Evolutionary conservation across 2,329 filamentous ascomycete genomes (phyloP).

Genomic region (Boeremia lycopersici): DNA sequence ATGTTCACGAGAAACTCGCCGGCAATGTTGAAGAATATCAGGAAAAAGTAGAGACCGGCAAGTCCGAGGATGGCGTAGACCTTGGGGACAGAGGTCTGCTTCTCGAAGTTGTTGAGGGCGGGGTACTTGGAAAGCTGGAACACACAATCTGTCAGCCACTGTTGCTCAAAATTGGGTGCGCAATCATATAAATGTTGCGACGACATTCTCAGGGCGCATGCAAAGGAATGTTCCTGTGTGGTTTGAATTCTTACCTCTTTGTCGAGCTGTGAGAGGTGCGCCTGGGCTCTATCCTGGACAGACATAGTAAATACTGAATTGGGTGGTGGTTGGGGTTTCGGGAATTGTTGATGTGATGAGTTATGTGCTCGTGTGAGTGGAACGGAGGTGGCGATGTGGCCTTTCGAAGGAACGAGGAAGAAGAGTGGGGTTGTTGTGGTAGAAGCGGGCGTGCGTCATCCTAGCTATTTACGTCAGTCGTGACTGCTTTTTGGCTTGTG

Average conservation of each 20-base stretch:
- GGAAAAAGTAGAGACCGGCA: constrained; percentile 82
- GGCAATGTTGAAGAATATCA: constrained; percentile 91
- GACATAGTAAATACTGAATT: constrained; percentile 62
- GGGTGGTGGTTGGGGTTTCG: constrained; percentile 3
- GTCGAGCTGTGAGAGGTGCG: constrained; percentile 80
- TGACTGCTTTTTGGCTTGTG: neutral
- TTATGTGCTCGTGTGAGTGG: constrained; percentile 21
- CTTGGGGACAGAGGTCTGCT: constrained; percentile 81
- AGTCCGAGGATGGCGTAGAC: constrained; percentile 81
- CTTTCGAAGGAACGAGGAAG: constrained; percentile 19
- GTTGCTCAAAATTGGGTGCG: neutral
- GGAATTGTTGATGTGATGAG: constrained; percentile 8
- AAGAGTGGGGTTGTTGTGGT: constrained; percentile 29
- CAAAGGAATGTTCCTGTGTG: neutral
- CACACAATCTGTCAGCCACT: constrained; percentile 32
- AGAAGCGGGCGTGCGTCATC: constrained; percentile 38
- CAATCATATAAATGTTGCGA: neutral
- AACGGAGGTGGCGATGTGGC: constrained; percentile 21
- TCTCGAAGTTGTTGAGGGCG: constrained; percentile 82
- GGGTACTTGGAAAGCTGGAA: constrained; percentile 83
- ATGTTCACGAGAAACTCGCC: constrained; percentile 88
- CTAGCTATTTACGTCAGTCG: constrained; percentile 40
- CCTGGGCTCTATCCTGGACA: constrained; percentile 76
- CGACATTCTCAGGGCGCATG: neutral
- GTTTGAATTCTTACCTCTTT: constrained; percentile 69